phyloP scores from a whole-genome alignment of 345 rosid species.

The Ceriops tagal region DNA sequence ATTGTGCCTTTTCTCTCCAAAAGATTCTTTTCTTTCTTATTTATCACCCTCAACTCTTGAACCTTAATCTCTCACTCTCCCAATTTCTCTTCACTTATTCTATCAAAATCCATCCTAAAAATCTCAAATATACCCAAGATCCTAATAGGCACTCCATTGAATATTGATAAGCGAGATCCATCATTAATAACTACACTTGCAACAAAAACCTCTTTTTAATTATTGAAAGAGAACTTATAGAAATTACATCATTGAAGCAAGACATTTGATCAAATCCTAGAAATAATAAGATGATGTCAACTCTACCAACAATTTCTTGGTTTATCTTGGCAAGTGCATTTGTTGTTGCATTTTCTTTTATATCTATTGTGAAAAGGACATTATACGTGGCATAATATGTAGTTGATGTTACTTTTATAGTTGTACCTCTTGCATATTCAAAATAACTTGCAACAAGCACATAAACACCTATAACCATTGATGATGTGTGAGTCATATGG shows the following conservation, averaged over 20 bases:
- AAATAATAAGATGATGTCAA: slow-evolving; percentile 55
- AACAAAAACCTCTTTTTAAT: slow-evolving; percentile 35
- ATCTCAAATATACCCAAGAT: too few species aligned
- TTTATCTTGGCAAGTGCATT: slow-evolving; percentile 69
- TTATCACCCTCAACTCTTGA: too few species aligned
- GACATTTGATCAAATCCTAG: slow-evolving; percentile 35
- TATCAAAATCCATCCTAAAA: too few species aligned
- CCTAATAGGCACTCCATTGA: slow-evolving; percentile 29
- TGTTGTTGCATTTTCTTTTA: slow-evolving; percentile 23
- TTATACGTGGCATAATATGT: slow-evolving; percentile 23
- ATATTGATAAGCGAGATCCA: slow-evolving; percentile 17
- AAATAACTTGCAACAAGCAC: slow-evolving; percentile 17
- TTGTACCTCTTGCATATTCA: slow-evolving; percentile 24
- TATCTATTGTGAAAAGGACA: slow-evolving; percentile 19
- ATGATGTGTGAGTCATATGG: slow-evolving; percentile 23
- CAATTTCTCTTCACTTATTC: too few species aligned
- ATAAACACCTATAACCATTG: slow-evolving; percentile 17
- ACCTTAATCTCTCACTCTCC: too few species aligned
- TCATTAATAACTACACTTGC: slow-evolving; percentile 42
- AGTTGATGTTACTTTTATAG: slow-evolving; percentile 15
- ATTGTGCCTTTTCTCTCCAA: too few species aligned
- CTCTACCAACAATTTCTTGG: slow-evolving; percentile 61
- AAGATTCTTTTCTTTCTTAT: too few species aligned
- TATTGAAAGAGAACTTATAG: slow-evolving; percentile 24
- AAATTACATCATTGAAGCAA: slow-evolving; percentile 19